Conservation (phyloP, 345 rosid genomes). For the Eucalyptus microcorys region DNA sequence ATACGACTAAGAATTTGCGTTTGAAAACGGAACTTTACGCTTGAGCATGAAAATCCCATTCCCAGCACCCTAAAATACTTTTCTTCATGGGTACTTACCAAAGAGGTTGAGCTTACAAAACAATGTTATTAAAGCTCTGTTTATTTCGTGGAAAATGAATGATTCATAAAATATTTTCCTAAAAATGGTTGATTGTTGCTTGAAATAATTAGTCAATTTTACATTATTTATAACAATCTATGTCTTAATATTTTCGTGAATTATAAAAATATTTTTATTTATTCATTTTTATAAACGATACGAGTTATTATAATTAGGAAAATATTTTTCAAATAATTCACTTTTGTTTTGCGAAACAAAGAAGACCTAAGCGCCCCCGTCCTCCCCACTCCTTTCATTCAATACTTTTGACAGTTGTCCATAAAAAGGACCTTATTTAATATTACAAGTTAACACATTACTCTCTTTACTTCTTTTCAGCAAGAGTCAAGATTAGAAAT, state of each 20-base stretch:
- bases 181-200: not conserved
- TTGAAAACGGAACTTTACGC: not conserved
- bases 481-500: not conserved
- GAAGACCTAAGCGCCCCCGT: not conserved
- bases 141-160: not conserved
- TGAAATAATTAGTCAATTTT: not conserved
- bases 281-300: not conserved
- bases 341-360: not conserved
- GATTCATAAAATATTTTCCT: not conserved
- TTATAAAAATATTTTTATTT: not conserved
- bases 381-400: not conserved
- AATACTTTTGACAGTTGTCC: not conserved
- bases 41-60: not conserved
- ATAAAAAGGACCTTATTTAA: not conserved
- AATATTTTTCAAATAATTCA: not conserved
- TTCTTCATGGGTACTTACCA: not conserved
- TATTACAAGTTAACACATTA: not conserved
- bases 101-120: not conserved
- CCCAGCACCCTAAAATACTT: not conserved
- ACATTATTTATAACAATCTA: not conserved
- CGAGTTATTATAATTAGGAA: not conserved
- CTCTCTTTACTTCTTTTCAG: not conserved
- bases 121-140: not conserved
- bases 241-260: fast-evolving
- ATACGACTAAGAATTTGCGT: fast-evolving